A percentile compares a stretch with the other conserved stretches of the same genome.
These are phyloP conservation scores for Gamsiella multidivaricata DNA, from an alignment of 192 early-diverging fungal species.

Conservation along the genomic window DNA sequence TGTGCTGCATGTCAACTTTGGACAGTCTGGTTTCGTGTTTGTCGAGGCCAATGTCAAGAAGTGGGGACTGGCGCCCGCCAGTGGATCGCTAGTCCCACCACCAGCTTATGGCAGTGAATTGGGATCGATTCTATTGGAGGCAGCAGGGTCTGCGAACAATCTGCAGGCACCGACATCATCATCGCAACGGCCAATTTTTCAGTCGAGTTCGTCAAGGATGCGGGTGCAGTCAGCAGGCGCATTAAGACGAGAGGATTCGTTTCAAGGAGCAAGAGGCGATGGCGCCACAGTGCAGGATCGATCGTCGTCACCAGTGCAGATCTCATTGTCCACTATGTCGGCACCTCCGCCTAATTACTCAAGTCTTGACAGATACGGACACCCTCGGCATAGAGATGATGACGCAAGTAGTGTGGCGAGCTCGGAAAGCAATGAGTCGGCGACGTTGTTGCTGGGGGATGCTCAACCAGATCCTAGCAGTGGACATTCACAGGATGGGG, in stretches of 20 bases:
- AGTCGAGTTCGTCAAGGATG: constrained; percentile 20
- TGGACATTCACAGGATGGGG: not conserved
- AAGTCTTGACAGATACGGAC: constrained; percentile 30
- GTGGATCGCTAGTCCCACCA: constrained; percentile 76
- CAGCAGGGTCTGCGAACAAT: constrained; percentile 17
- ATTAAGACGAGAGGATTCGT: not conserved
- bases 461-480: not conserved
- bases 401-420: constrained; percentile 15
- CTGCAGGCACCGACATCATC: not conserved
- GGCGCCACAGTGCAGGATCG: not conserved
- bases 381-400: constrained; percentile 1
- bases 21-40: constrained; percentile 85
- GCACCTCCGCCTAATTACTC: constrained; percentile 57
- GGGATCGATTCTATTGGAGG: constrained; percentile 72
- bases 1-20: constrained; percentile 76
- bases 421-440: constrained; percentile 18
- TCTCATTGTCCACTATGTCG: constrained; percentile 40
- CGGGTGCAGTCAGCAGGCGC: not conserved
- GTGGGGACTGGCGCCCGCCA: constrained; percentile 81
- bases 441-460: constrained; percentile 12
- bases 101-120: constrained; percentile 81
- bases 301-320: constrained; percentile 21
- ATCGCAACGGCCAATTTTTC: constrained; percentile 8
- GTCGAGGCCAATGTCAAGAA: constrained; percentile 87
- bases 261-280: not conserved